Evolutionary conservation across 2,329 filamentous ascomycete genomes (phyloP), one percentile per base, ranked within the genome.

Genomic region (Penicillium sp.): DNA sequence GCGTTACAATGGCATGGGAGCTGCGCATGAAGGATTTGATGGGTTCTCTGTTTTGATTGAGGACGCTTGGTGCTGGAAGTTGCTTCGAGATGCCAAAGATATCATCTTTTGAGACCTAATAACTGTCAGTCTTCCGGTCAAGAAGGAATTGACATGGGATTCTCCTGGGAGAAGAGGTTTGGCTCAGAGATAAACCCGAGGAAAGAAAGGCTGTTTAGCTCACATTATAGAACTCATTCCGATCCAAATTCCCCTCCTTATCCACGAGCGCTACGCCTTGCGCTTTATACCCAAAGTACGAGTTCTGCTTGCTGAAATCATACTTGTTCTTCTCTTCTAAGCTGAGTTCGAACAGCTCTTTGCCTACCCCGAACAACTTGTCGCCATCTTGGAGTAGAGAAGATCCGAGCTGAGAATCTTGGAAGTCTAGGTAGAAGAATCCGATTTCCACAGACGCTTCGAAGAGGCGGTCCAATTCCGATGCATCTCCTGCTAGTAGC

Each of bases 351-450:
- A 82, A 85, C 13, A 85, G 73, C 4, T 66, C 56, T 50, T 77
- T 69, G 58, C 77, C 79, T 6, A 83, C 68, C 2, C 67, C 49
- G 61, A 84, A 84, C 6, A 85, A 65, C 1, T 67, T 56, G 42
- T 82, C 74, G 3, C 79, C 78, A 55, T 80, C 72, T 2, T 62
- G 43, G 1, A 84, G 70, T 3, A 84, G 64, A 1, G 65, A 65
- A 14, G 73, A 64, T 6, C 80, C 80, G 19, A 72, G 58, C 2
- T 68, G 61, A 1, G 66, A 67, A 48, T 66, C 66, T 22, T 73
- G 69, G 3, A 84, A 68, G 60, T 84, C 80, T 7, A 85, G 73
- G 60, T 85, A 85, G 71, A 84, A 85, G 71, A 85, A 85, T 1
- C 83, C 82, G 1, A 84, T 71, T 3, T 83, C 76, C 42, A 74